Base-by-base conservation (phyloP, 78 protist species). In the Dictyostelium brefeldianum region DNA sequence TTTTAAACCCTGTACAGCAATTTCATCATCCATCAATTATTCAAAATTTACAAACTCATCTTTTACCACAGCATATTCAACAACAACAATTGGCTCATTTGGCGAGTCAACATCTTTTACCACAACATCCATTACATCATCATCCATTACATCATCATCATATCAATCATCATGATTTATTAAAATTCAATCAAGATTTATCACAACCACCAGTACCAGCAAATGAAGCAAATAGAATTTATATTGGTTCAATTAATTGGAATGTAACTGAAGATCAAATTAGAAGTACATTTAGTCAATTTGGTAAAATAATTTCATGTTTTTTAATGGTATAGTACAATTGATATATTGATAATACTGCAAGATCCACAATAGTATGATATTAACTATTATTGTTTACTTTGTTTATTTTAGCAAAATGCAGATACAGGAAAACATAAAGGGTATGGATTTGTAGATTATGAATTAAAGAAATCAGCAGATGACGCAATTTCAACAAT, bases 241-340 rank as follows among this genome's bases (percentile, higher is more conserved):
- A 87, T 50, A 80, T 87, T n/a, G 93, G 93, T 8, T 77, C 85
- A 43, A 77, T 87, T 20, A 81, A 70, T 7, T 87, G 93, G 93
- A 87, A 87, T 64, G 84, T 77, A 11, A 87, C 74, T 6, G 93
- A 87, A 87, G 84, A 74, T 46, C 78, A 64, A n/a, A 51, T 87
- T n/a, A 74, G 73, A 77, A 46, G 46, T 50, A 77, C 36, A 14
- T 87, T 87, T 64, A 54, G 84, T 65, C 36, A 53, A 7, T 59
- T 87, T 74, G 93, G 93, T 31, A 87, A 69, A 59, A 71, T 87
- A 14, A 46, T 64, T 31, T 74, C 93, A 27, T 87, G 93, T 53
- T 36, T 46, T n/a, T 65, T 87, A 59, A 87, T 77, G 84, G 70
- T 54, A 27, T 29, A n/a, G 54, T 6, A 11, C 31, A 5, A 10